phyloP scores from a whole-genome alignment of 805 yeast species.

The Peterozyma toletana region DNA sequence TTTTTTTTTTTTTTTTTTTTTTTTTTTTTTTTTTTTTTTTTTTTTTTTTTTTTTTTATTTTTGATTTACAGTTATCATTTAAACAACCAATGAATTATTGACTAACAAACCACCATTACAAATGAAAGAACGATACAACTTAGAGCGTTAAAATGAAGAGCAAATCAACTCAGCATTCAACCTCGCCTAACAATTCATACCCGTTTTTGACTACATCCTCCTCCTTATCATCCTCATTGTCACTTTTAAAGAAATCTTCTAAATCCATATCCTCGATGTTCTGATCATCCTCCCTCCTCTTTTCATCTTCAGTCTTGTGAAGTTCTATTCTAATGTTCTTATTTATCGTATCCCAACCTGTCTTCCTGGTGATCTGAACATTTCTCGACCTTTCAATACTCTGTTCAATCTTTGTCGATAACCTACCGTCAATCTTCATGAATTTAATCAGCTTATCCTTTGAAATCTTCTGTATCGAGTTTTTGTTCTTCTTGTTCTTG shows the following conservation, averaged over 20 bases:
- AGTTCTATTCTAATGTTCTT: slow-evolving; percentile 29
- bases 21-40: no score
- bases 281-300: slow-evolving; percentile 17
- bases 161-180: slow-evolving; percentile 13
- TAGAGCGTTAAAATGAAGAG: no score
- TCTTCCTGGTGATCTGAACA: slow-evolving; percentile 55
- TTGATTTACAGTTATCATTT: no score
- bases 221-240: background rate
- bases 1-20: no score
- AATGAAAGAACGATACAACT: no score
- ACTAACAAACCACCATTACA: no score
- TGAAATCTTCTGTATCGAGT: slow-evolving; percentile 17
- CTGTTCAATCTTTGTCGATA: slow-evolving; percentile 55
- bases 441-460: slow-evolving; percentile 40
- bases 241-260: slow-evolving; percentile 4
- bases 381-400: slow-evolving; percentile 58
- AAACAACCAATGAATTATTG: no score
- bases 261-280: slow-evolving; percentile 9
- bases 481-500: slow-evolving; percentile 19
- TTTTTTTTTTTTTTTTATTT: no score
- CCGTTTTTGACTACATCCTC: slow-evolving; percentile 14
- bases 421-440: slow-evolving; percentile 42
- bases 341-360: slow-evolving; percentile 70
- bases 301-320: slow-evolving; percentile 27
- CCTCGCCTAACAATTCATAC: slow-evolving; percentile 31